Evolutionary conservation across 306 rosid genomes (phyloP), one percentile per base, ranked within the genome.

Genomic region (Begonia masoniana): DNA sequence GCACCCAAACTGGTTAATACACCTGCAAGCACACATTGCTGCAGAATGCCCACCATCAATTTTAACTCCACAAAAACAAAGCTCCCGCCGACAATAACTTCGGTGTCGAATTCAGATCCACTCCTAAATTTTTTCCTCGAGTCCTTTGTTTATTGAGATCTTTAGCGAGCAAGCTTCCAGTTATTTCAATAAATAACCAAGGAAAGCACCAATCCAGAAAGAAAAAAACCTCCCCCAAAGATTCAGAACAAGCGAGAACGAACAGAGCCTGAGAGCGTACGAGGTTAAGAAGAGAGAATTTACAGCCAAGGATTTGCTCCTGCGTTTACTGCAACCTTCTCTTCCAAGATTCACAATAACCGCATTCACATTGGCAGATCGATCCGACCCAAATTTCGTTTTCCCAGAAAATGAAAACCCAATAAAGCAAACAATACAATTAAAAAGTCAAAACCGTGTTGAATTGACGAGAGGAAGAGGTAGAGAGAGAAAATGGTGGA

Each of bases 1-100:
- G 55, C 52, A 26, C 60, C 76, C n/a, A 58, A 68, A 52, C 51
- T 50, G 66, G 66, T 63, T 64, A 54, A 59, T 54, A 58, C 41
- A 46, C 68, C 67, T 63, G 54, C 63, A 42, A 46, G 47, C 76
- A 52, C 41, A 79, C 81, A 76, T 77, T 75, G 67, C 74, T 62
- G 60, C 70, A 61, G 59, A 73, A 61, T 68, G 64, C 68, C 66
- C 82, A 78, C 64, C 94, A 83, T 83, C 74, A 79, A 84, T 83
- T 79, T 85, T 76, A 54, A 67, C 26, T 70, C 64, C 67, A 50
- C 80, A 36, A 52, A n/a, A 67, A 31, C 39, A 31, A 31, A 31
- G 39, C 39, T 31, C 63, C 69, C 66, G 66, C 71, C 64, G 64
- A 64, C 74, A 63, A 65, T 60, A 50, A 62, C 67, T 52, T 57